These are phyloP conservation scores for Wickerhamomyces pijperi DNA, from an alignment of 805 yeast genomes.

Conservation along the genomic window DNA sequence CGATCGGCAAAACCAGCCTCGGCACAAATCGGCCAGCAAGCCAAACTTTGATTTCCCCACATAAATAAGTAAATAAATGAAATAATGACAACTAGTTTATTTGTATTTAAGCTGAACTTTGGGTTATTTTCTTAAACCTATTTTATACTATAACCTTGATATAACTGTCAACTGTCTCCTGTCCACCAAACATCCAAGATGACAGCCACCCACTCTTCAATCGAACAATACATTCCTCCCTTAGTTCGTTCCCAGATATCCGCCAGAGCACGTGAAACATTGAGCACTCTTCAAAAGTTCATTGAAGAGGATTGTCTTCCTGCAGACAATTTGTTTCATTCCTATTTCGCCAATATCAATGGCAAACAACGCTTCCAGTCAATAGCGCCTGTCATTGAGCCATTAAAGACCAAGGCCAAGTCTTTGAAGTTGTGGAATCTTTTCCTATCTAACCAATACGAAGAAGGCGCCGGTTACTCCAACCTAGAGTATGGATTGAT, in stretches of 20 bases:
- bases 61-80: no score
- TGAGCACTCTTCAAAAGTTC: constrained; percentile 31
- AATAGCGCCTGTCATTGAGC: constrained; percentile 36
- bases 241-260: constrained; percentile 23
- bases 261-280: constrained; percentile 22
- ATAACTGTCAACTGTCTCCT: no score
- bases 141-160: no score
- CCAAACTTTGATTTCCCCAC: no score
- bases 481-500: constrained; percentile 55
- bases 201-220: constrained; percentile 8
- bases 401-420: constrained; percentile 41
- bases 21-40: no score
- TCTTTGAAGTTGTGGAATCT: constrained; percentile 49
- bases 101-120: no score
- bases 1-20: no score
- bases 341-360: constrained; percentile 23
- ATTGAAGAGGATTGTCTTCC: constrained; percentile 49
- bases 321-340: constrained; percentile 32
- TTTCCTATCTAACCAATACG: constrained; percentile 33
- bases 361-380: constrained; percentile 34
- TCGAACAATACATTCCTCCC: constrained; percentile 23
- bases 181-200: no score
- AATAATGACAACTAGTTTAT: no score
- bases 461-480: constrained; percentile 43
- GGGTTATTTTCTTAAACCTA: no score